Evolutionary conservation across 148 eudicot species (phyloP).

Genomic region (Rhododendron henanense): DNA sequence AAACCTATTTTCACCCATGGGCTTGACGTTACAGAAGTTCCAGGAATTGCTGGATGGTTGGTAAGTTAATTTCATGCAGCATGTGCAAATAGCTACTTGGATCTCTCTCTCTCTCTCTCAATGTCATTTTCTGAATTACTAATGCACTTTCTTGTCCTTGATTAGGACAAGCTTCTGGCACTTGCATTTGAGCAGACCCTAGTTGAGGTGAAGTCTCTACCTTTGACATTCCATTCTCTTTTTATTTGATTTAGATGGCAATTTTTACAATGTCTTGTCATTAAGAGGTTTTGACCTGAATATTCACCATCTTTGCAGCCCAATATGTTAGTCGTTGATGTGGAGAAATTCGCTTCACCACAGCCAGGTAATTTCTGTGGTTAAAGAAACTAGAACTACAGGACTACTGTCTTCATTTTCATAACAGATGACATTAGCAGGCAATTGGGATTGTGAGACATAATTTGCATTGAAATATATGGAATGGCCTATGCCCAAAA

Average conservation of each 20-base stretch:
- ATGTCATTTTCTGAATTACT: neutral
- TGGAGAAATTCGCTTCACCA: conserved; percentile 84
- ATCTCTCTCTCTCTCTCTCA: neutral
- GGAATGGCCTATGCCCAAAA: neutral
- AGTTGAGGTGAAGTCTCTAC: conserved; percentile 65
- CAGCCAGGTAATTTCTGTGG: conserved; percentile 53
- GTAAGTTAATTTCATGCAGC: conserved; percentile 23
- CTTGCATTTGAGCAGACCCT: conserved; percentile 90
- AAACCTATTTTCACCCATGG: conserved; percentile 84
- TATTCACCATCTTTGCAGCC: conserved; percentile 56
- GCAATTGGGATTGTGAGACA: neutral
- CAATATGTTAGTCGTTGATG: conserved; percentile 89
- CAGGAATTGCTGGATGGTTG: conserved; percentile 99
- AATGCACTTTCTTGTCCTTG: conserved; percentile 4
- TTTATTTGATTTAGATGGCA: neutral
- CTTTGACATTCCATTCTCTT: neutral
- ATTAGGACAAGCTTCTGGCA: conserved; percentile 84
- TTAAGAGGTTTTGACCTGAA: neutral
- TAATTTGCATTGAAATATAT: neutral
- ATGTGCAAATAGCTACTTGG: neutral
- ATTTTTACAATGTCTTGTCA: neutral
- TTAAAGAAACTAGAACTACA: neutral
- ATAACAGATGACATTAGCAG: neutral
- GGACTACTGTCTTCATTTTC: neutral
- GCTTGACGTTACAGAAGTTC: conserved; percentile 83